These are phyloP conservation scores for Pyrus bretschneideri DNA, from an alignment of 306 rosid species.

Conservation along the genomic window DNA sequence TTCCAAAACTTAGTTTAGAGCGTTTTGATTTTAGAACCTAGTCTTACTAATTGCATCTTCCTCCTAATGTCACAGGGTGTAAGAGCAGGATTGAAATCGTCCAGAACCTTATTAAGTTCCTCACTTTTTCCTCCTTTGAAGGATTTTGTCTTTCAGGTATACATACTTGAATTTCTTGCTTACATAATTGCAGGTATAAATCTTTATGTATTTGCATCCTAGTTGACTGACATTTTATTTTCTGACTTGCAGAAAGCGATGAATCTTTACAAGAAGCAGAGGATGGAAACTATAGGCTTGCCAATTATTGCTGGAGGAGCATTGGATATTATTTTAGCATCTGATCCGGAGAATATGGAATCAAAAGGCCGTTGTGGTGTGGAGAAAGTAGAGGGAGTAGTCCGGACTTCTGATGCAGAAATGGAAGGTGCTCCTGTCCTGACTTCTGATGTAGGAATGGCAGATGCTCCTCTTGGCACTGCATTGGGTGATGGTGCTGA, in stretches of 20 bases:
- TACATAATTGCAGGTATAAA: neutral
- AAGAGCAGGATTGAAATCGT: constrained; percentile 38
- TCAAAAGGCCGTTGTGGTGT: constrained; percentile 25
- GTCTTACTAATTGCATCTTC: constrained; percentile 1
- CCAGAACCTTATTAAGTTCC: constrained; percentile 26
- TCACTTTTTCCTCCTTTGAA: constrained; percentile 60
- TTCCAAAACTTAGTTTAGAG: neutral
- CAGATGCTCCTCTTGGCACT: constrained; percentile 24
- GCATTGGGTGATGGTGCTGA: constrained; percentile 8
- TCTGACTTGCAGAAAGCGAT: constrained; percentile 64
- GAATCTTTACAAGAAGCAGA: constrained; percentile 74
- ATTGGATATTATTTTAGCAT: constrained; percentile 32
- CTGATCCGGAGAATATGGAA: constrained; percentile 35
- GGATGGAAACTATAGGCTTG: constrained; percentile 34
- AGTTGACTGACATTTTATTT: constrained; percentile 16
- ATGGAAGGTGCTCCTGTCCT: constrained; percentile 2
- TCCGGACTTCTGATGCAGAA: constrained; percentile 24
- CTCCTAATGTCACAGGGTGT: constrained; percentile 50
- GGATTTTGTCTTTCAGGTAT: constrained; percentile 68
- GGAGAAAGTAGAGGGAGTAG: constrained; percentile 39
- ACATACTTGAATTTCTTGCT: constrained; percentile 8
- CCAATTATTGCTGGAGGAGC: constrained; percentile 25
- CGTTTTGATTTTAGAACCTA: neutral
- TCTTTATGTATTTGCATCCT: neutral
- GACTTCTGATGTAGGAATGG: constrained; percentile 25